A percentile compares a stretch with the other conserved stretches of the same genome.
phyloP scores from a whole-genome alignment of 345 rosid genomes.

The Bruguiera sexangula region DNA sequence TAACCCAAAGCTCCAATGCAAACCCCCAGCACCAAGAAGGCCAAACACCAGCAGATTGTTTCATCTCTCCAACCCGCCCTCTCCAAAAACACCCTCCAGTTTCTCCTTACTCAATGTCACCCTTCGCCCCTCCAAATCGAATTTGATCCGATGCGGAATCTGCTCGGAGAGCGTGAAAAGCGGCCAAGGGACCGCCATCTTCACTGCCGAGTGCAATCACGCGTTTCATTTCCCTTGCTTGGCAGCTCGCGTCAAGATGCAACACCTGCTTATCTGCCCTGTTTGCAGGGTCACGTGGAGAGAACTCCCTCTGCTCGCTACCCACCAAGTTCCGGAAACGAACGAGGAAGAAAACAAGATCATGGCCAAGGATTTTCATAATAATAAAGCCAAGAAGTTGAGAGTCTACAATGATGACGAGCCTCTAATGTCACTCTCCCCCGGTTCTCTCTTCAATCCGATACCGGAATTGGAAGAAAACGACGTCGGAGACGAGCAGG shows the following conservation, averaged over 20 bases:
- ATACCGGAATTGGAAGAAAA: conserved; percentile 79
- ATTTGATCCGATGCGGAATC: conserved; percentile 54
- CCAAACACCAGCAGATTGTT: conserved; percentile 26
- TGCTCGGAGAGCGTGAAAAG: conserved; percentile 61
- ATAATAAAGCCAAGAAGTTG: conserved; percentile 32
- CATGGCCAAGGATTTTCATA: not conserved
- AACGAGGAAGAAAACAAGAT: conserved; percentile 27
- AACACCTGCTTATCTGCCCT: conserved; percentile 55
- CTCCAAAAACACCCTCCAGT: conserved; percentile 70
- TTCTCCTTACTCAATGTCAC: conserved; percentile 66
- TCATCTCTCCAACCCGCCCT: conserved; percentile 53
- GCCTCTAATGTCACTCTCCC: conserved; percentile 52
- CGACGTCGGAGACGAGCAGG: conserved; percentile 43
- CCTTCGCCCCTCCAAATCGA: conserved; percentile 65
- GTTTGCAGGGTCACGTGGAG: conserved; percentile 68
- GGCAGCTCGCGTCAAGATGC: conserved; percentile 42
- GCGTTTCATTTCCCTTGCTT: conserved; percentile 76
- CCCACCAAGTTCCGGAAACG: conserved; percentile 7
- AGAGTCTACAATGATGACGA: conserved; percentile 83
- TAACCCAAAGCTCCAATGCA: conserved; percentile 64
- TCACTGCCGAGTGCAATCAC: conserved; percentile 89
- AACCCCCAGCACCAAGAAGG: conserved; percentile 28
- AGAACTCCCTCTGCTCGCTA: conserved; percentile 41
- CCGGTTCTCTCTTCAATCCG: conserved; percentile 44
- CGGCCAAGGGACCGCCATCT: conserved; percentile 77